phyloP scores from a whole-genome alignment of 306 rosid species.

The Prinsepia uniflora region DNA sequence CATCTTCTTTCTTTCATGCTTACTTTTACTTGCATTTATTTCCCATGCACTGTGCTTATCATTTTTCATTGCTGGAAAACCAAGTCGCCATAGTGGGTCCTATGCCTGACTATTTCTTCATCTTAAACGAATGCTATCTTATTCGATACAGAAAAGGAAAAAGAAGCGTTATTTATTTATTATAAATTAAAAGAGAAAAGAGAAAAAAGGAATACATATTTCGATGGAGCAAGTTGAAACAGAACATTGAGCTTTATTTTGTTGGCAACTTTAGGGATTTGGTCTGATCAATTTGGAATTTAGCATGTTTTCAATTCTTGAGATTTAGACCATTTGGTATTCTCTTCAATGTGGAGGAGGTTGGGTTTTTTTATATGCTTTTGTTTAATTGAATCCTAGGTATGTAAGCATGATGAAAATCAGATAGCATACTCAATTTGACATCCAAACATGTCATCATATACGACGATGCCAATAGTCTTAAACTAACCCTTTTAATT shows the following conservation, averaged over 20 bases:
- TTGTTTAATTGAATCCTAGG: neutral
- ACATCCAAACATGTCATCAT: too few relatives aligned
- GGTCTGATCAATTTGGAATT: neutral
- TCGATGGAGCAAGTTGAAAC: too few relatives aligned
- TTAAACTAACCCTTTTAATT: too few relatives aligned
- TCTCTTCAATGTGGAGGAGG: neutral
- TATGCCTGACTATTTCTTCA: neutral
- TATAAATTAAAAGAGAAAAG: too few relatives aligned
- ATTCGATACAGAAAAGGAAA: neutral
- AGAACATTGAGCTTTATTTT: neutral
- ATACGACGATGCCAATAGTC: too few relatives aligned
- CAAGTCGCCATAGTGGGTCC: slow-evolving; percentile 4
- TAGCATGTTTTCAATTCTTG: neutral
- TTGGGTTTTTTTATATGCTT: neutral
- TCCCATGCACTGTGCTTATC: too few relatives aligned
- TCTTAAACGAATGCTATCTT: neutral
- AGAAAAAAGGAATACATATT: neutral
- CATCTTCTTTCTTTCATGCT: too few relatives aligned
- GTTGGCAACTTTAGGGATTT: neutral
- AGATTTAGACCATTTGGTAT: neutral
- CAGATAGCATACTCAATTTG: too few relatives aligned
- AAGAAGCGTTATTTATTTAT: too few relatives aligned
- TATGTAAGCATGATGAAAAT: neutral
- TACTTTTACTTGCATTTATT: slow-evolving; percentile 10
- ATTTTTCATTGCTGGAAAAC: slow-evolving; percentile 6